Evolutionary conservation across 2,329 filamentous ascomycete species (phyloP).

Genomic region (Fusarium acutatum): DNA sequence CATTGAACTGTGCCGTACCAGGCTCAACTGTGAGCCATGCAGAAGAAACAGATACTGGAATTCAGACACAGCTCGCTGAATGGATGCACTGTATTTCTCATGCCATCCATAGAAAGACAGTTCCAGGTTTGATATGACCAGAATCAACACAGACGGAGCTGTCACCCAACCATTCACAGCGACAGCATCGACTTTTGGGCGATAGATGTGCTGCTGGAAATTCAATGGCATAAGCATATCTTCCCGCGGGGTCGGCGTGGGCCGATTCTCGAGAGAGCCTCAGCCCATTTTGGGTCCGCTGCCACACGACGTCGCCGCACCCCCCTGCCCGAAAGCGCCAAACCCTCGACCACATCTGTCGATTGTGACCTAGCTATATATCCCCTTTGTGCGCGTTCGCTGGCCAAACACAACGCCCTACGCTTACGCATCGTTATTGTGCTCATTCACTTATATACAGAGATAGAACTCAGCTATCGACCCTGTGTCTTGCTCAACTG

Average conservation of each 20-base stretch:
- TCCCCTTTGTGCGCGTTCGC: conserved; percentile 39
- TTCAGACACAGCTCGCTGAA: neutral
- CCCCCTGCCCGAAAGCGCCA: conserved; percentile 38
- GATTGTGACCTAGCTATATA: conserved; percentile 45
- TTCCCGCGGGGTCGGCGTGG: conserved; percentile 46
- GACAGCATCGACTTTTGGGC: neutral
- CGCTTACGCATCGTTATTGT: conserved; percentile 22
- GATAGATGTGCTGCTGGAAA: conserved; percentile 11
- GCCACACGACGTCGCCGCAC: conserved; percentile 48
- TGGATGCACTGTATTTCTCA: neutral
- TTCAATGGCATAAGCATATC: conserved; percentile 42
- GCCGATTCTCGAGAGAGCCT: conserved; percentile 47
- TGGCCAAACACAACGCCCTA: conserved; percentile 13
- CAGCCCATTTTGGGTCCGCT: conserved; percentile 48
- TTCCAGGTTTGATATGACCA: conserved; percentile 26
- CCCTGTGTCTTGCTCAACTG: conserved; percentile 18
- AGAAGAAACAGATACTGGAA: neutral
- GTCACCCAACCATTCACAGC: neutral
- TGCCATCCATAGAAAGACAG: conserved; percentile 23
- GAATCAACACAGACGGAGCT: conserved; percentile 17
- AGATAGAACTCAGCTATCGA: conserved; percentile 12
- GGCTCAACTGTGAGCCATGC: conserved; percentile 11
- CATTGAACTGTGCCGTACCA: neutral
- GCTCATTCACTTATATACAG: conserved; percentile 28
- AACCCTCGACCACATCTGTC: conserved; percentile 43